Base-by-base conservation (phyloP, 2,329 filamentous ascomycete genomes). In the Penicillium expansum region DNA sequence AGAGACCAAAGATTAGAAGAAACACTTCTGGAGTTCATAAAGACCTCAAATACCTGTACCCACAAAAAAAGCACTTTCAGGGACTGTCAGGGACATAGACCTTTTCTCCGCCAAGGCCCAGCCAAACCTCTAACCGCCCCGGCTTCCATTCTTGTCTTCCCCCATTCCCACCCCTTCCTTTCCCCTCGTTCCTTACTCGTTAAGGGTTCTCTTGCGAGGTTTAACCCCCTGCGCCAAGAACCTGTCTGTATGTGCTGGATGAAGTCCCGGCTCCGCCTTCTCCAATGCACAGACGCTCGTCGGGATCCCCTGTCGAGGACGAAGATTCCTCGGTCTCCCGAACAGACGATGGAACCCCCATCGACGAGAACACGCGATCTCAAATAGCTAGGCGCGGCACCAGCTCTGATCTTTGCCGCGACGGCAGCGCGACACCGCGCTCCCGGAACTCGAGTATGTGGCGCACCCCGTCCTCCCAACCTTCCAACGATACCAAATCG, bases 271-370 rank as follows among this genome's bases (percentile, higher is more conserved):
- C 62, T 67, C 67, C 64, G 66, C 63, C 60, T 69, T 69, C 68
- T 74, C 74, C 68, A 76, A 77, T 77, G 75, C 75, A 72, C 69
- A 76, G 73, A 75, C 75, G 74, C 67, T 75, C 71, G 69, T 77
- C 75, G 69, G 74, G 72, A 66, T 75, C 73, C 61, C 72, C 73
- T 67, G 69, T 71, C 65, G 71, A 71, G 73, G 74, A 76, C 69
- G 73, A 73, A 66, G 70, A 74, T 62, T 69, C 70, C 58, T 66
- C 66, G 61, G 62, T 47, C 35, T 42, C 69, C 59, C 71, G 71
- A 66, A 60, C 69, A 58, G 66, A 67, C 50, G 73, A 75, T 71
- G 70, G 67, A 65, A 60, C 62, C 58, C 65, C 63, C 58, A 57
- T 68, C 60, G 69, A 61, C 53, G 69, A 72, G 54, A 70, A 69